Evolutionary conservation across 140 eudicot genomes (phyloP), one percentile per base, ranked within the genome.

Genomic region (Bidens hawaiensis): DNA sequence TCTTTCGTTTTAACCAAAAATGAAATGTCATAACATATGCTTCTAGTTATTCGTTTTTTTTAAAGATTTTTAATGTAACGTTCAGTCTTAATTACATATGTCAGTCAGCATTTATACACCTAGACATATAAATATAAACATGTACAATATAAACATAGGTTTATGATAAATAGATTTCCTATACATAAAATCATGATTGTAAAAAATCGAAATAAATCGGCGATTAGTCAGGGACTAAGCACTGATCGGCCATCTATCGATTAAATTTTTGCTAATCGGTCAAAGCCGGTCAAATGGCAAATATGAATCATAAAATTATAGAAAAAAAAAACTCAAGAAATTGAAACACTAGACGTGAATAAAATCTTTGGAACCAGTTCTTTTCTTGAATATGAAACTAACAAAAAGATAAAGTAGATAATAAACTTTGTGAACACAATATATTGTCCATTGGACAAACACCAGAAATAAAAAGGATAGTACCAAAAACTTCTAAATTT

Each of bases 401-500:
- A 65, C 18, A 64, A 45, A 54, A 55, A 45, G 4, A 30, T 42
- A 5, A 26, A 41, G 10, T 55, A 8, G 24, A n/a, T n/a, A n/a
- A 54, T 51, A 43, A 30, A 30, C 8, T 30, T 52, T 28, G 19
- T 42, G 31, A 21, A 64, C 71, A 54, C 24, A n/a, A n/a, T 2
- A 30, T 43, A 14, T 72, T 72, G 28, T 64, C 78, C 72, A 0
- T 17, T 33, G 77, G 77, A 64, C 50, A 72, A 64, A 72, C 23
- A 10, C 72, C 54, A 64, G 23, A 71, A 34, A 51, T 12, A n/a
- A 22, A 25, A 26, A 27, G 8, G 8, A 36, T 60, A 60, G 64
- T 61, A 62, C 63, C 27, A 18, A 7, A 25, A 18, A 25, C 64
- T 34, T 12, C 40, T 61, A 15, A 31, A 53, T 52, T 25, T 42